phyloP scores from a whole-genome alignment of 1,139 yeast genomes.

The Protomyces inouyei region DNA sequence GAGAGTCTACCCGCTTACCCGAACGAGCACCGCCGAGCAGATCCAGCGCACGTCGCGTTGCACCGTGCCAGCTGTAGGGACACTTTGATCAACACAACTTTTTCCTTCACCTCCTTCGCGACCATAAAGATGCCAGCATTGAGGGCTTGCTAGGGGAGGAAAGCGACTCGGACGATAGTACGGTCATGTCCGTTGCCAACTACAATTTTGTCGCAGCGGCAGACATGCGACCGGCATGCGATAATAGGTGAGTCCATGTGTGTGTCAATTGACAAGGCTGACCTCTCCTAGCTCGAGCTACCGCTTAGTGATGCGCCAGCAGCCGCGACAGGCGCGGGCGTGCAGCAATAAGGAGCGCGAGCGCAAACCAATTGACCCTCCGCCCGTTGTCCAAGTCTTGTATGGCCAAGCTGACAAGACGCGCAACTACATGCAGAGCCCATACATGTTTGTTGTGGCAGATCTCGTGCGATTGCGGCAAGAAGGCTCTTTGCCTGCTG shows the following conservation, averaged over 20 bases:
- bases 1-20: no score
- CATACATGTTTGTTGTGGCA: constrained; percentile 18
- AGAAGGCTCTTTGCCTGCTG: background rate
- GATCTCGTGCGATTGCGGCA: background rate
- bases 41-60: no score
- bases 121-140: no score
- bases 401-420: background rate
- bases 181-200: background rate
- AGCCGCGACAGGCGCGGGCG: background rate
- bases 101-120: no score
- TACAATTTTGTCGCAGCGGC: background rate
- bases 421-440: constrained; percentile 15
- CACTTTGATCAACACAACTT: no score
- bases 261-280: no score
- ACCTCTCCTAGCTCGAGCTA: background rate
- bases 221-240: background rate
- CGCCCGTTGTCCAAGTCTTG: constrained; percentile 23
- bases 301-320: background rate
- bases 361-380: constrained; percentile 18
- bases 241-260: background rate
- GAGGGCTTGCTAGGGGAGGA: no score
- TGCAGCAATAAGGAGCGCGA: background rate
- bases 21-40: no score
- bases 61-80: no score
- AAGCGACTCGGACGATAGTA: no score